These are phyloP conservation scores for Rutidosis leptorrhynchoides DNA, from an alignment of 129 eudicot species.

Conservation along the genomic window DNA sequence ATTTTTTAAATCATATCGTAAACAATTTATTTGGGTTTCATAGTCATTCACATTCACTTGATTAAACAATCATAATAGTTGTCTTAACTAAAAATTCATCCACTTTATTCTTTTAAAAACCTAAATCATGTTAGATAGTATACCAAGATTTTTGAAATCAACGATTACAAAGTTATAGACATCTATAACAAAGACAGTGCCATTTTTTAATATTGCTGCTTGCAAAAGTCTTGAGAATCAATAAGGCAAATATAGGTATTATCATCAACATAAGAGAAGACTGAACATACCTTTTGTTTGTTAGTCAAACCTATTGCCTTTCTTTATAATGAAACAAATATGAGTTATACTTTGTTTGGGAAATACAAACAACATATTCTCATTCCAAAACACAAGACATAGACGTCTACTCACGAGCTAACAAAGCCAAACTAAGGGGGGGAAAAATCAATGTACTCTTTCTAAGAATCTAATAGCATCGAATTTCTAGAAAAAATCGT, in stretches of 20 bases:
- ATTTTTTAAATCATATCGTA: neutral
- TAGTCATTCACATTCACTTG: neutral
- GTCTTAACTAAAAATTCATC: neutral
- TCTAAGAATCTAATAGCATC: neutral
- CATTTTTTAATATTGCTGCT: neutral
- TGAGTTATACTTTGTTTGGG: neutral
- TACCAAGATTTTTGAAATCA: neutral
- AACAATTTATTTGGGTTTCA: neutral
- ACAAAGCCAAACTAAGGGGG: neutral
- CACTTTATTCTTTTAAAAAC: neutral
- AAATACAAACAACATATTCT: neutral
- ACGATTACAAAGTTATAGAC: neutral
- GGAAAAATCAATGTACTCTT: slow-evolving; percentile 2
- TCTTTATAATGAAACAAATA: too few species aligned
- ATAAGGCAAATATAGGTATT: neutral
- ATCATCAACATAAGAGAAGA: neutral
- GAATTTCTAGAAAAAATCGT: neutral
- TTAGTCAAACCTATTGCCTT: too few species aligned
- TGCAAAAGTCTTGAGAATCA: neutral
- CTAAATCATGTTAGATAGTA: neutral
- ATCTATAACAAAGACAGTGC: neutral
- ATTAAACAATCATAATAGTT: too few species aligned
- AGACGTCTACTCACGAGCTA: neutral
- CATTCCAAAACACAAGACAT: too few species aligned
- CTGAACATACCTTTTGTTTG: neutral